Conservation (phyloP, 768 basidiomycete genomes). For the Suillus weaverae region DNA sequence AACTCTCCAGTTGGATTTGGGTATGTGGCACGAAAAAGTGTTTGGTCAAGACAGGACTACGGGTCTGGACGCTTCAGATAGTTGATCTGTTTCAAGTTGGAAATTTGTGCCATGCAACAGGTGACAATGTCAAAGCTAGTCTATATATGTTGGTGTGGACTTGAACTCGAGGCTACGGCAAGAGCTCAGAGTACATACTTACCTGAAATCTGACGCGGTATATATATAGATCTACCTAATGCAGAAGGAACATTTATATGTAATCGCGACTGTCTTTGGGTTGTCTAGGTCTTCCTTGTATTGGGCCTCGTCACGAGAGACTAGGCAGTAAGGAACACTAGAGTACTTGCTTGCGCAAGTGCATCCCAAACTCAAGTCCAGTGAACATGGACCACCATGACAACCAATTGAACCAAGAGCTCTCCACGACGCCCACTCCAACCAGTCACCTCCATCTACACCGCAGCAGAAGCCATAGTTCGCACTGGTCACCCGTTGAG, state of each 20-base stretch:
- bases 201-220: background rate
- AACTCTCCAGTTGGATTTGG: background rate
- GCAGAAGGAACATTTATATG: background rate
- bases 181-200: too few species aligned
- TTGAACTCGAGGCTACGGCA: too few species aligned
- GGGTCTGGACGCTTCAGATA: too few species aligned
- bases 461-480: constrained; percentile 50
- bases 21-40: background rate
- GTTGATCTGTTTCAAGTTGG: too few species aligned
- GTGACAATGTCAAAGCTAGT: too few species aligned
- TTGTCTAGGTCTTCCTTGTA: too few species aligned
- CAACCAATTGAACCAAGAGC: constrained; percentile 24
- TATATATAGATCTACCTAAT: constrained; percentile 3
- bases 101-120: too few species aligned
- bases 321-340: background rate
- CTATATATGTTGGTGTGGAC: too few species aligned
- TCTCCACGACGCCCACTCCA: constrained; percentile 49
- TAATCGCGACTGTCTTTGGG: background rate
- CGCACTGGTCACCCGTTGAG: constrained; percentile 59
- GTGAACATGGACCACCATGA: constrained; percentile 35
- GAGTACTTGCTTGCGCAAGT: background rate
- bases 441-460: constrained; percentile 32
- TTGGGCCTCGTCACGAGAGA: background rate
- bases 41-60: background rate
- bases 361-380: background rate